Conservation (phyloP, 768 basidiomycete genomes). For the Pseudohyphozyma bogoriensis region DNA sequence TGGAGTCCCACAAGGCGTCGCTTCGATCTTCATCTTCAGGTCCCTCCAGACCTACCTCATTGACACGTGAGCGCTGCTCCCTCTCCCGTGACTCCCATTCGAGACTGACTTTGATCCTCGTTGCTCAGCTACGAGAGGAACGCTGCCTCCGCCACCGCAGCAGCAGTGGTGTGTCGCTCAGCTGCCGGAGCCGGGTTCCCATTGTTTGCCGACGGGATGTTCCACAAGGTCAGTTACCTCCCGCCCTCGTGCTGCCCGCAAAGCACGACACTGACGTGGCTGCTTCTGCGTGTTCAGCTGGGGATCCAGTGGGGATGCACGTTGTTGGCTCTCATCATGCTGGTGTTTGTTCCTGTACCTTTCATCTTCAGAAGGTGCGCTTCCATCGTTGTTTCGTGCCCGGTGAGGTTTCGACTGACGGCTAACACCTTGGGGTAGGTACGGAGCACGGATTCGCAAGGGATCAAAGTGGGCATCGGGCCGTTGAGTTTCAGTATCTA, state of each 20-base stretch:
- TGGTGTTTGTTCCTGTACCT: slow-evolving; percentile 7
- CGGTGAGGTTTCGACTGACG: too few relatives aligned
- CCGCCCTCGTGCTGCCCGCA: too few relatives aligned
- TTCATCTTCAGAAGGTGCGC: slow-evolving; percentile 11
- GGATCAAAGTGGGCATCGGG: too few relatives aligned
- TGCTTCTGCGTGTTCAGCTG: background rate
- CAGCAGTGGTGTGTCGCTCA: background rate
- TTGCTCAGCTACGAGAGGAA: slow-evolving; percentile 9
- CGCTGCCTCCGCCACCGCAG: slow-evolving; percentile 5
- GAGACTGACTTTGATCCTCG: background rate
- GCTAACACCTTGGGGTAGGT: too few relatives aligned
- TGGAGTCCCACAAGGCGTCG: slow-evolving; percentile 18
- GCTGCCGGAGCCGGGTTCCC: slow-evolving; percentile 16
- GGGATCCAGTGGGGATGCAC: slow-evolving; percentile 11
- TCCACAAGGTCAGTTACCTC: slow-evolving; percentile 3
- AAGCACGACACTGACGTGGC: too few relatives aligned
- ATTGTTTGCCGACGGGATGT: slow-evolving; percentile 9
- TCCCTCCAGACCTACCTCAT: slow-evolving; percentile 18
- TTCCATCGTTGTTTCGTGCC: too few relatives aligned
- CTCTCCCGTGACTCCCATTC: background rate
- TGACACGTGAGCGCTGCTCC: background rate
- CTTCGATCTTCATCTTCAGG: slow-evolving; percentile 10
- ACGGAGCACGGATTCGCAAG: too few relatives aligned
- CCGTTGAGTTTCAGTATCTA: too few relatives aligned
- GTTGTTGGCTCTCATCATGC: slow-evolving; percentile 12